Evolutionary conservation across 202 grass and related monocot genomes (phyloP).

Genomic region (Setaria italica): DNA sequence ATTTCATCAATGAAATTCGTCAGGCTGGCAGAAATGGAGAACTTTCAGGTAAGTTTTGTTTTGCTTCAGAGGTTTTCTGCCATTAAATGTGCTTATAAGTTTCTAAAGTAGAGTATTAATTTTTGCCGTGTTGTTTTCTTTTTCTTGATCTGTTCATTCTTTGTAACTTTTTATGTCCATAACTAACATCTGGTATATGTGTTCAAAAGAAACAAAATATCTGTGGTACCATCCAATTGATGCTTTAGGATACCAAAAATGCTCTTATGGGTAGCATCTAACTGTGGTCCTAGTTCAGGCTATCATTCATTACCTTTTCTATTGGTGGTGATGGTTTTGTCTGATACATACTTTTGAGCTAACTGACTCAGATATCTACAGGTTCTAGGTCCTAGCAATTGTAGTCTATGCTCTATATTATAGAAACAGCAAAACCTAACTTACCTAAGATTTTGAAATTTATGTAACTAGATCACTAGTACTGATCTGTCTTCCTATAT

Average conservation of each 20-base stretch:
- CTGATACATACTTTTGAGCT: conserved; percentile 25
- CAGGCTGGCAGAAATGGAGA: conserved; percentile 90
- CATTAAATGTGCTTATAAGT: background rate
- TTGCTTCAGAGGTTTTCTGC: background rate
- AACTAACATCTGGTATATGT: conserved; percentile 16
- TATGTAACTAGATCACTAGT: conserved; percentile 14
- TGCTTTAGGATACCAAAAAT: conserved; percentile 42
- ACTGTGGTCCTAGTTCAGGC: conserved; percentile 36
- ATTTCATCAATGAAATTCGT: conserved; percentile 90
- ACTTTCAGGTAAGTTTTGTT: conserved; percentile 79
- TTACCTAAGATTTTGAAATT: conserved; percentile 10
- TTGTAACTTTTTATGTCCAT: conserved; percentile 16
- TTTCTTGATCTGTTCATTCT: background rate
- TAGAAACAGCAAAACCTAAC: conserved; percentile 12
- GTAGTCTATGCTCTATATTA: conserved; percentile 3
- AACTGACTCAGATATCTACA: conserved; percentile 41
- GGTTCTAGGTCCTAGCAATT: conserved; percentile 19
- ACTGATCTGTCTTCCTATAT: conserved; percentile 5
- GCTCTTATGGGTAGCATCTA: conserved; percentile 6
- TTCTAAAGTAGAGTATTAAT: background rate
- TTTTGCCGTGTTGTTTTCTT: background rate
- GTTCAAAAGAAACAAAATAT: background rate
- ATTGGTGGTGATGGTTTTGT: conserved; percentile 34
- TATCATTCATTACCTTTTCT: conserved; percentile 29
- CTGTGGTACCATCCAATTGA: conserved; percentile 9